A percentile compares a stretch with the other conserved stretches of the same genome.
Conservation (phyloP, 2,329 filamentous ascomycete species). For the Colletotrichum coccodes region DNA sequence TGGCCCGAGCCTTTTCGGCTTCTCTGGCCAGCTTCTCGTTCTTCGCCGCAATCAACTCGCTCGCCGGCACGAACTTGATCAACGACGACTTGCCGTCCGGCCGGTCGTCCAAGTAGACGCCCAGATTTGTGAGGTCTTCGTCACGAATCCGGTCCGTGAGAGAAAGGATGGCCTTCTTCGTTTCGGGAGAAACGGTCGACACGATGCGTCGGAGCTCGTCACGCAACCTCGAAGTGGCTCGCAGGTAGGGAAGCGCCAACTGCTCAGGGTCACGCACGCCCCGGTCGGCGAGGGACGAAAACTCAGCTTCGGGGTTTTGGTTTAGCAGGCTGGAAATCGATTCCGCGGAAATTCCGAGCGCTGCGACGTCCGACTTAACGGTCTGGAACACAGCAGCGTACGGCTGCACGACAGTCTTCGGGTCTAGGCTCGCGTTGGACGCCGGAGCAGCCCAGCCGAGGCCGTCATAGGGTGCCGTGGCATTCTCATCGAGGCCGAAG, state of each 20-base stretch:
- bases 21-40: constrained; percentile 70
- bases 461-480: constrained; percentile 63
- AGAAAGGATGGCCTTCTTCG: constrained; percentile 77
- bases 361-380: constrained; percentile 57
- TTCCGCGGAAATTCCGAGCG: constrained; percentile 60
- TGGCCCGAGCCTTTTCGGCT: constrained; percentile 66
- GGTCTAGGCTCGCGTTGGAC: constrained; percentile 51
- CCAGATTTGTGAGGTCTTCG: constrained; percentile 81
- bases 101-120: constrained; percentile 89
- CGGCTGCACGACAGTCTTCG: constrained; percentile 53
- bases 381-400: constrained; percentile 57
- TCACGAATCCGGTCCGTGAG: constrained; percentile 87
- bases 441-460: constrained; percentile 62
- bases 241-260: constrained; percentile 65
- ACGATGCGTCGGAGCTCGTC: constrained; percentile 70
- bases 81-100: constrained; percentile 74
- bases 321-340: constrained; percentile 54
- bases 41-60: constrained; percentile 65
- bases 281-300: constrained; percentile 52
- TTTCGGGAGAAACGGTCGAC: constrained; percentile 53
- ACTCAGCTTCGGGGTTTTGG: constrained; percentile 57
- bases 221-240: constrained; percentile 65
- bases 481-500: constrained; percentile 79
- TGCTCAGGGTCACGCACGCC: constrained; percentile 63
- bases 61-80: constrained; percentile 72